Evolutionary conservation across 2,329 filamentous ascomycete genomes (phyloP).

Genomic region (Exophiala dermatitidis): DNA sequence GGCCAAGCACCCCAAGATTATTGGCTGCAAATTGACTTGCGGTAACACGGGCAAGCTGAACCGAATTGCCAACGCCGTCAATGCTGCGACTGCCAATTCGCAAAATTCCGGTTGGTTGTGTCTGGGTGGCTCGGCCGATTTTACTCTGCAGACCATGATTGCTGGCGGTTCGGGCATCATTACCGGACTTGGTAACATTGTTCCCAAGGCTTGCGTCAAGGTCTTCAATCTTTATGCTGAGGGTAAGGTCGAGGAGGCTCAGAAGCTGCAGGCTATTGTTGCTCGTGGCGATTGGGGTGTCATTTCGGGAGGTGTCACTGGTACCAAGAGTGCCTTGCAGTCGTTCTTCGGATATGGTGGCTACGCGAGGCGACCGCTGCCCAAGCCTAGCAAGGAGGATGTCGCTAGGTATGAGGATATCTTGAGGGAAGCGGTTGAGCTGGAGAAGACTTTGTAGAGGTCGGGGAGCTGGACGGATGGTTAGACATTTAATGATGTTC

Average conservation of each 20-base stretch:
- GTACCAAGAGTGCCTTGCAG: constrained; percentile 59
- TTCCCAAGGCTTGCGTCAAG: constrained; percentile 58
- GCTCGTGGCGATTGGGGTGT: constrained; percentile 63
- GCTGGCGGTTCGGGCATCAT: constrained; percentile 66
- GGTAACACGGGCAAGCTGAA: constrained; percentile 68
- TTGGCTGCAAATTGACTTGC: constrained; percentile 65
- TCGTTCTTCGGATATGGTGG: constrained; percentile 60
- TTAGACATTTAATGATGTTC: background rate
- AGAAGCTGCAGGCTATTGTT: constrained; percentile 57
- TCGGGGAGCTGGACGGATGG: background rate
- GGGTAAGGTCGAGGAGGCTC: constrained; percentile 56
- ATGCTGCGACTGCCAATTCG: constrained; percentile 32
- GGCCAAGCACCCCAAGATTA: constrained; percentile 56
- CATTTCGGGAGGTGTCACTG: constrained; percentile 61
- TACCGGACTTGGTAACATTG: constrained; percentile 63
- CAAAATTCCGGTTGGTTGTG: constrained; percentile 61
- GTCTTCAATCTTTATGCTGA: constrained; percentile 53
- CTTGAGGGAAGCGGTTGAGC: constrained; percentile 35
- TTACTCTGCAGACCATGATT: constrained; percentile 62
- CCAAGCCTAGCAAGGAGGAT: constrained; percentile 38
- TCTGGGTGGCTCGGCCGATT: constrained; percentile 66
- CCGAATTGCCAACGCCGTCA: constrained; percentile 48
- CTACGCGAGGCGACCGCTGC: constrained; percentile 51
- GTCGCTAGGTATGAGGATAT: constrained; percentile 32
- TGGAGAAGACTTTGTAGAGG: constrained; percentile 30